phyloP scores from a whole-genome alignment of 768 basidiomycete species.

The Fistulinella prunicolor region DNA sequence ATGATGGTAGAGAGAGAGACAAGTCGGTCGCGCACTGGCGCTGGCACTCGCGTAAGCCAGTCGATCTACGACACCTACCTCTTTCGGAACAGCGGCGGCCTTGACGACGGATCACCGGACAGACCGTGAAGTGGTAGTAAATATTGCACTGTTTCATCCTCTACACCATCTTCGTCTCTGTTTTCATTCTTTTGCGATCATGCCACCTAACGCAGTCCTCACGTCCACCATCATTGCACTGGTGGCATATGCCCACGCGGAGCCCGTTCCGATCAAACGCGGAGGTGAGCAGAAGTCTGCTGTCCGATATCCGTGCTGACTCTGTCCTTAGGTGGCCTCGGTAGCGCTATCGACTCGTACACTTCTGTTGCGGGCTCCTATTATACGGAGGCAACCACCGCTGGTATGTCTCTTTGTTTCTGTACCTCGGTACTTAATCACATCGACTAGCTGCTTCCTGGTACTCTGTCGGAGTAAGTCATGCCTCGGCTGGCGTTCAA shows the following conservation, averaged over 20 bases:
- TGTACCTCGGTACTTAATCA: not conserved
- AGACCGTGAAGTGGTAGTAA: not conserved
- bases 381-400: constrained; percentile 27
- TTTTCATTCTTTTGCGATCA: not conserved
- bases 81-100: constrained; percentile 9
- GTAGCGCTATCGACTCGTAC: constrained; percentile 37
- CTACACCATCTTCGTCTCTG: constrained; percentile 1
- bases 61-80: constrained; percentile 29
- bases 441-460: constrained; percentile 13
- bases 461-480: constrained; percentile 15
- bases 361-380: constrained; percentile 38
- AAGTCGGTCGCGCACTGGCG: too few species aligned
- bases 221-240: constrained; percentile 37
- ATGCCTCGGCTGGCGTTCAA: constrained; percentile 12
- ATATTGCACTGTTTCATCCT: not conserved
- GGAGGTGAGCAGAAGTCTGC: constrained; percentile 36
- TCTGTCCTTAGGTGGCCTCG: constrained; percentile 27
- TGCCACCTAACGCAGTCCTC: constrained; percentile 33
- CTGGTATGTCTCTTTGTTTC: constrained; percentile 13
- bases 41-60: constrained; percentile 6
- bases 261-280: constrained; percentile 37
- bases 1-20: constrained; percentile 38
- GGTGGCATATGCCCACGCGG: constrained; percentile 35
- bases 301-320: constrained; percentile 5
- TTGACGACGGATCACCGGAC: not conserved